Evolutionary conservation across 768 basidiomycete species (phyloP), one percentile per base, ranked within the genome.

Genomic region (Tephrocybe sp.): DNA sequence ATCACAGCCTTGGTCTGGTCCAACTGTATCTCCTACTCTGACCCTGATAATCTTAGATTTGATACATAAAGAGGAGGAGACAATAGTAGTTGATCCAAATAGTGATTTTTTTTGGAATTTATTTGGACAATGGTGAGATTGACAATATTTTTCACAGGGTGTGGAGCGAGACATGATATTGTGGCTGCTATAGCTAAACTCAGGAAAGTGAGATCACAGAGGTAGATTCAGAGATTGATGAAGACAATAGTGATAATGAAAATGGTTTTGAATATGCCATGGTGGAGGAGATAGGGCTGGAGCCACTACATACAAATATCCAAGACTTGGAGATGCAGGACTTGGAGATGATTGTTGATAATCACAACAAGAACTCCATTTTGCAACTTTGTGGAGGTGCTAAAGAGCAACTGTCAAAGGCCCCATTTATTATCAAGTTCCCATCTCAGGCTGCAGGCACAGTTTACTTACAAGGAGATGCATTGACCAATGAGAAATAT

Each of bases 81-180:
- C 41, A 38, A 43, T 51, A 38, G 10, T 38, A 8, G 30, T 34
- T 2, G 48, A 49, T 38, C 37, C 25, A 4, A 12, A 8, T 9
- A 36, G 48, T 15, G 48, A 49, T 38, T 49, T 49, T 23, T 49
- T 49, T 49, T 34, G 48, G 10, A 25, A 49, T n/a, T 38, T 37
- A 37, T 26, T n/a, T 15, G 15, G 21, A 49, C 6, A 39, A 49
- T 36, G 30, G 43, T 44, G 20, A 39, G 38, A 39, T 18, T 39
- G 12, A 39, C n/a, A 4, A 15, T 18, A 12, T 3, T 4, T 20
- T 39, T 17, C 38, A 20, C n/a, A 9, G 5, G 20, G n/a, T 12
- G 10, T 4, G n/a, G 8, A 39, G 3, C 20, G 20, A 39, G 6
- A 39, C 8, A 21, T 17, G 17, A n/a, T n/a, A n/a, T 15, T 7